Base-by-base conservation (phyloP, 2,329 filamentous ascomycete genomes). In the Botrytis byssoidea region DNA sequence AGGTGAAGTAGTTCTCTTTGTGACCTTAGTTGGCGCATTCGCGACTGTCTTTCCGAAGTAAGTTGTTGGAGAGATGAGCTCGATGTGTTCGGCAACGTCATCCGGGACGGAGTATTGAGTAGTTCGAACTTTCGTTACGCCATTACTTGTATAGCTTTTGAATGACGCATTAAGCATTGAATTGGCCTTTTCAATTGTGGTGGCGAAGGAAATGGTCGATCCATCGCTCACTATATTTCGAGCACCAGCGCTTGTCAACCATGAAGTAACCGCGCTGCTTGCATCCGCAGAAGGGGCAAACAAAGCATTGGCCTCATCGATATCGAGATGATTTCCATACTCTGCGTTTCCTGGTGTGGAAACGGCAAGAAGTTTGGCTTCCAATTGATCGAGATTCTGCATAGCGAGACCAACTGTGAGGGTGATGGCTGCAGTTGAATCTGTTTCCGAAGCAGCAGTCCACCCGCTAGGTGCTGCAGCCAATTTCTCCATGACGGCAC, bases 271-370 rank as follows among this genome's bases (percentile, higher is more conserved):
- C 29, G 86, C 82, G 29, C 84, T 78, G 29, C 84, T 79, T 0
- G 87, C 85, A 76, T 88, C 83, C 1, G 86, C 82, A 2, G 83
- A 81, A 4, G 88, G 88, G 73, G 83, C 83, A 66, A 89, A 82
- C n/a, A 89, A 82, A 70, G 85, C 83, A 64, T 86, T 83, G 25
- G 90, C 85, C 74, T 88, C 85, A 12, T 84, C 81, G 8, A 82
- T 81, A 66, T 83, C 85, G 72, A 89, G 81, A 78, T 89, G 86
- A 73, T 86, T 81, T 70, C 88, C 87, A 75, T 89, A 89, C 59
- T 85, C 84, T 59, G 80, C 75, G 78, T 88, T 85, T 16, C 82
- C 83, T 10, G 88, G 88, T 70, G 87, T 84, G 7, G 86, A 88
- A 40, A 87, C 83, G 81, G 75, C 61, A 57, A 66, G 35, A 32